Conservation (phyloP, 768 basidiomycete species). For the Tulasnella calospora region DNA sequence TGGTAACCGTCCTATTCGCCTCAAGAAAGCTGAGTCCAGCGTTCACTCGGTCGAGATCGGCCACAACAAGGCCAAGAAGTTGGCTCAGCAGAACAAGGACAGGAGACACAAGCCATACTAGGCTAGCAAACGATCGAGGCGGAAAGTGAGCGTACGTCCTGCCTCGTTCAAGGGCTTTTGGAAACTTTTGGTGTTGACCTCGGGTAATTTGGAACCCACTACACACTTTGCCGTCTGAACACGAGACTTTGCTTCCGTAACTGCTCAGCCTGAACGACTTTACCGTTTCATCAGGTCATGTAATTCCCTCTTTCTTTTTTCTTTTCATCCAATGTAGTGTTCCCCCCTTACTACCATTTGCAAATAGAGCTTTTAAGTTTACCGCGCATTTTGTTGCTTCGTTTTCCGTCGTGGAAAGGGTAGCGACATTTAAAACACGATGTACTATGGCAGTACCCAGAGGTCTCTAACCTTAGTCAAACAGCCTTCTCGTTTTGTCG, state of each 20-base stretch:
- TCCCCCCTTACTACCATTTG: background rate
- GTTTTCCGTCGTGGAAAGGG: background rate
- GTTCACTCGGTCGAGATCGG: conserved; percentile 92
- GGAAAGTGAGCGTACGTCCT: conserved; percentile 2
- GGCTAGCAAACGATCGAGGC: background rate
- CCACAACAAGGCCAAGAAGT: conserved; percentile 80
- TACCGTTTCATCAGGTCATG: background rate
- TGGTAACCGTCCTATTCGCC: conserved; percentile 92
- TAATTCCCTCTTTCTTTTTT: background rate
- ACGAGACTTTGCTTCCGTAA: background rate
- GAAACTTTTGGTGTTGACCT: conserved; percentile 6
- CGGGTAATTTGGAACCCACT: conserved; percentile 5
- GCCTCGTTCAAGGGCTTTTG: background rate
- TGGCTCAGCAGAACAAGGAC: conserved; percentile 89
- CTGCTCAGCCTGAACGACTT: background rate
- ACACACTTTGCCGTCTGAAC: background rate
- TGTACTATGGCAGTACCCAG: background rate
- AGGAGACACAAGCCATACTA: conserved; percentile 72
- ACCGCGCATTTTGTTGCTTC: background rate
- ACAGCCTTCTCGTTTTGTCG: background rate
- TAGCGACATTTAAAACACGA: background rate
- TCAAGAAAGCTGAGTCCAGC: conserved; percentile 88
- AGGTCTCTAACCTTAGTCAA: background rate
- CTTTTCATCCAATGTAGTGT: background rate
- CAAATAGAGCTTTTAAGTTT: background rate